Conservation (phyloP, 805 yeast genomes). For the Zygotorulaspora chibaensis region DNA sequence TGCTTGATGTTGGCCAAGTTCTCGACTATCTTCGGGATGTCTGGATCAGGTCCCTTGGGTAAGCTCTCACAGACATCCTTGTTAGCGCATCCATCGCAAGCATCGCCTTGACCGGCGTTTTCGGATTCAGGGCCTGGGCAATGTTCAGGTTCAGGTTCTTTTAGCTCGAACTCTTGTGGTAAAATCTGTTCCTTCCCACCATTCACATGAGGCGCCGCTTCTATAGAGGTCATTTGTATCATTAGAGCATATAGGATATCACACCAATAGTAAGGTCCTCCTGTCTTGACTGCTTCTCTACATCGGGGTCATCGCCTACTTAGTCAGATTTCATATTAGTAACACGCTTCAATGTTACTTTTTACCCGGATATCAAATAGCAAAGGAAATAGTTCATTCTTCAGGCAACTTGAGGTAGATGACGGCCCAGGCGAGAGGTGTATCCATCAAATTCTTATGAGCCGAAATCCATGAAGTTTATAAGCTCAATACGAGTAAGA, state of each 20-base stretch:
- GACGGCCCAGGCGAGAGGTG: too few species aligned
- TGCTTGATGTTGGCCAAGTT: slow-evolving; percentile 65
- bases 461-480: slow-evolving; percentile 12
- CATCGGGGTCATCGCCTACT: not conserved
- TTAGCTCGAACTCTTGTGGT: slow-evolving; percentile 33
- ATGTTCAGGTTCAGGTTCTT: slow-evolving; percentile 89
- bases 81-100: slow-evolving; percentile 93
- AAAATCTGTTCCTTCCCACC: slow-evolving; percentile 11
- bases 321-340: not conserved
- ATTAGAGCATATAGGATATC: slow-evolving; percentile 1
- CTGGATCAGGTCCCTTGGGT: slow-evolving; percentile 95
- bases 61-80: slow-evolving; percentile 82
- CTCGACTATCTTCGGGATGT: slow-evolving; percentile 67
- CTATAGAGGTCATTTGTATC: slow-evolving; percentile 6
- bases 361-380: too few species aligned
- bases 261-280: slow-evolving; percentile 11
- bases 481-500: slow-evolving; percentile 20
- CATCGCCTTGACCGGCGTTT: slow-evolving; percentile 87
- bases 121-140: slow-evolving; percentile 99
- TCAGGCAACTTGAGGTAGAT: too few species aligned
- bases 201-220: not conserved
- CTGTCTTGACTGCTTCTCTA: not conserved
- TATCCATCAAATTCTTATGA: too few species aligned
- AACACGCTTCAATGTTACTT: not conserved
- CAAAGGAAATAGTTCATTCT: too few species aligned